Conservation (phyloP, 306 rosid genomes). For the Hippophae rhamnoides region DNA sequence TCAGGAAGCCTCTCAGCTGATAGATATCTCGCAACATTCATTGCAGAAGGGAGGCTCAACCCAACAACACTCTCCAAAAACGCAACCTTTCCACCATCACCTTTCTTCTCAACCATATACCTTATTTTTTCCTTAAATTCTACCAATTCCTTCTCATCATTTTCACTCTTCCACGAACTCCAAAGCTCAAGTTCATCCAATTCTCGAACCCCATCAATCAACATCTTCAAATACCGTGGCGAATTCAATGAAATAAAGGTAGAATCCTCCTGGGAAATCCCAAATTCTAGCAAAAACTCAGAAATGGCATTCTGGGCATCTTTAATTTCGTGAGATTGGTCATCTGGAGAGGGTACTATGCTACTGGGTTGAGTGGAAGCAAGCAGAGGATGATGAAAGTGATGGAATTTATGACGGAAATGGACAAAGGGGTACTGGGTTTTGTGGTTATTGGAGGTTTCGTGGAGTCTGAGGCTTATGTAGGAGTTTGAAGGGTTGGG, state of each 20-base stretch:
- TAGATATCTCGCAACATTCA: slow-evolving; percentile 62
- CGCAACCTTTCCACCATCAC: slow-evolving; percentile 71
- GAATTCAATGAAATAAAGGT: slow-evolving; percentile 35
- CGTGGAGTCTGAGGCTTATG: slow-evolving; percentile 6
- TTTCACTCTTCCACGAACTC: slow-evolving; percentile 18
- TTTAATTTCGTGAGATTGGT: slow-evolving; percentile 10
- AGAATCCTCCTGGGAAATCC: slow-evolving; percentile 48
- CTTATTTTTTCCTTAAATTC: slow-evolving; percentile 50
- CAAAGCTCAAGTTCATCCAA: slow-evolving; percentile 57
- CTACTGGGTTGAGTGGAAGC: slow-evolving; percentile 9
- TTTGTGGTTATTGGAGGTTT: neutral
- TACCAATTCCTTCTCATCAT: neutral
- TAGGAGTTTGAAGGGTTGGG: neutral
- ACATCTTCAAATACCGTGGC: slow-evolving; percentile 50
- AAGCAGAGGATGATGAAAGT: slow-evolving; percentile 13
- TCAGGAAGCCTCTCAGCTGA: slow-evolving; percentile 43
- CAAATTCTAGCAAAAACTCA: slow-evolving; percentile 34
- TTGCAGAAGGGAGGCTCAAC: slow-evolving; percentile 63
- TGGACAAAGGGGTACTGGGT: slow-evolving; percentile 1
- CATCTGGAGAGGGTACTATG: slow-evolving; percentile 8
- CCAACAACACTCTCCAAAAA: slow-evolving; percentile 67
- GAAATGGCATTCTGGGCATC: slow-evolving; percentile 50
- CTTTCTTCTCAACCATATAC: slow-evolving; percentile 49
- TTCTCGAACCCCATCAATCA: slow-evolving; percentile 58
- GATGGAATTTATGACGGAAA: slow-evolving; percentile 10